Evolutionary conservation across 169 alveolate genomes (phyloP).

Genomic region (Plasmodium malariae): DNA sequence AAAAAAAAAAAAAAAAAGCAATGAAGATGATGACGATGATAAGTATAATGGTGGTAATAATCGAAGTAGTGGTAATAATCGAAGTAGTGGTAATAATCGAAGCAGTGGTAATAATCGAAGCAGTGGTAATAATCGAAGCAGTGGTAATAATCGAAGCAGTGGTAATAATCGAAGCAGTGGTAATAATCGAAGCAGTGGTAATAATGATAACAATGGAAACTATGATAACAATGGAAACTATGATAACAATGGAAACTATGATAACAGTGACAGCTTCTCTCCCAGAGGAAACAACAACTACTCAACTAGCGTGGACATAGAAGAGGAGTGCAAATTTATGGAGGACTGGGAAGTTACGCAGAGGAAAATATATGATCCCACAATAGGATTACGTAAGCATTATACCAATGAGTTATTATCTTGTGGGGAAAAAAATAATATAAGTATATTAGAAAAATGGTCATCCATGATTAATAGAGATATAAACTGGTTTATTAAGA

Average conservation of each 20-base stretch:
- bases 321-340: constrained; percentile 35
- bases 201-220: neutral
- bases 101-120: neutral
- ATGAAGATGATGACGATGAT: neutral
- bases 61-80: neutral
- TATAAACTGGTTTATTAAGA: constrained; percentile 76
- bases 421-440: constrained; percentile 73
- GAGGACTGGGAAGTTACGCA: constrained; percentile 58
- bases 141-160: neutral
- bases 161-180: neutral
- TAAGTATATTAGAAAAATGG: constrained; percentile 77
- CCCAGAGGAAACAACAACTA: neutral
- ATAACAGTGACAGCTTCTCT: too few relatives aligned
- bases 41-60: neutral
- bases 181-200: neutral
- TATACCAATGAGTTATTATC: constrained; percentile 67
- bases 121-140: neutral
- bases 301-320: neutral
- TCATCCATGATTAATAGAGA: constrained; percentile 79
- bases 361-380: constrained; percentile 59
- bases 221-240: neutral
- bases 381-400: constrained; percentile 62
- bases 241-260: neutral
- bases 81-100: neutral
- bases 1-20: neutral